Conservation (phyloP, 306 rosid species). For the Rosa multiflora region DNA sequence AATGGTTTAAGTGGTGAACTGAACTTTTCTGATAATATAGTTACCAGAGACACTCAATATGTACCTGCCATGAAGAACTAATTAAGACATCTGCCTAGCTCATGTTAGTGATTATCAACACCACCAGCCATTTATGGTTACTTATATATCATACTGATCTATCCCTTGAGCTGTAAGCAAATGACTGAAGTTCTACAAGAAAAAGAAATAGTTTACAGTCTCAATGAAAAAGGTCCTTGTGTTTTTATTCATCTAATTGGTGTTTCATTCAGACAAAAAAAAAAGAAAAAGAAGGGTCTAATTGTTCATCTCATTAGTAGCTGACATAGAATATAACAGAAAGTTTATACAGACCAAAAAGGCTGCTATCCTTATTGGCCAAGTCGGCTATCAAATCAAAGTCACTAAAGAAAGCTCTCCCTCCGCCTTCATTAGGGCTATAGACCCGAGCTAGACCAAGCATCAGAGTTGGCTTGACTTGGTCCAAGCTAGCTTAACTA, state of each 20-base stretch:
- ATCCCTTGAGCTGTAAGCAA: slow-evolving; percentile 17
- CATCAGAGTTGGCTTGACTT: too few species aligned
- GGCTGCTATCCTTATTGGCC: too few species aligned
- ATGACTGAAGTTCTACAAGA: neutral
- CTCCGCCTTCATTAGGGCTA: too few species aligned
- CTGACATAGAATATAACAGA: neutral
- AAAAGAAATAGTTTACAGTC: neutral
- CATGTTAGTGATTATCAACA: slow-evolving; percentile 9
- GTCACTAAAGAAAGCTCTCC: too few species aligned
- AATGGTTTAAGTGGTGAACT: slow-evolving; percentile 8
- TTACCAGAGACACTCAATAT: neutral
- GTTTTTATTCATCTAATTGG: neutral
- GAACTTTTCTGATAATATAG: slow-evolving; percentile 13
- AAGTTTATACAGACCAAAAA: neutral
- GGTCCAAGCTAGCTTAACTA: too few species aligned
- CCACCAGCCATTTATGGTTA: neutral
- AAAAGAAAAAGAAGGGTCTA: neutral
- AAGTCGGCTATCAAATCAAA: too few species aligned
- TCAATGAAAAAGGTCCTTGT: neutral
- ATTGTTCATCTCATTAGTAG: neutral
- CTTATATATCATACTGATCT: slow-evolving; percentile 1
- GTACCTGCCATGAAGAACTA: slow-evolving; percentile 14
- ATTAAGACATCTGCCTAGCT: slow-evolving; percentile 9
- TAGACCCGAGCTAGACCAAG: too few species aligned
- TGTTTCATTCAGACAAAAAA: neutral